phyloP scores from a whole-genome alignment of 495 filamentous ascomycete species.

The Aspergillus affinis region DNA sequence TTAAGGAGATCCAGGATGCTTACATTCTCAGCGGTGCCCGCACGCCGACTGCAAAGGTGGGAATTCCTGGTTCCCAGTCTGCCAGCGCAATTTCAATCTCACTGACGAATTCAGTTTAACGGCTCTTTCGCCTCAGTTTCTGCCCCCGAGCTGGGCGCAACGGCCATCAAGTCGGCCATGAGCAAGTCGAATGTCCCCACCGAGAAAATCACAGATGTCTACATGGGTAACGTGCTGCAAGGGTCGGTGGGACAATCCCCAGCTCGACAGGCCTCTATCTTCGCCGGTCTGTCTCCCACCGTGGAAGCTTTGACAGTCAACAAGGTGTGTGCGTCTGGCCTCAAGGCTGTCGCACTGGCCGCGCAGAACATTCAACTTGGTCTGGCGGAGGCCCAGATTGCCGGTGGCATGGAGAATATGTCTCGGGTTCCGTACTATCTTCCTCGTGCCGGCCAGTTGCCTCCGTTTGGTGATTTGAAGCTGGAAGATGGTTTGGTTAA shows the following conservation, averaged over 20 bases:
- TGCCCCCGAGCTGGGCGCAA: constrained; percentile 81
- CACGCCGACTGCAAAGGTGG: constrained; percentile 84
- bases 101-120: constrained; percentile 69
- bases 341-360: constrained; percentile 88
- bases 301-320: constrained; percentile 91
- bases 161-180: constrained; percentile 86
- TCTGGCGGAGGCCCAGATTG: constrained; percentile 78
- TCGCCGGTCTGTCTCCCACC: constrained; percentile 74
- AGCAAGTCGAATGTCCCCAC: constrained; percentile 76
- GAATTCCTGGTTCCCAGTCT: constrained; percentile 4
- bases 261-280: constrained; percentile 85
- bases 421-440: constrained; percentile 89
- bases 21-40: constrained; percentile 88
- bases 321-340: constrained; percentile 93
- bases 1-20: constrained; percentile 75
- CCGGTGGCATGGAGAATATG: constrained; percentile 99
- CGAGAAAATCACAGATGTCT: constrained; percentile 80
- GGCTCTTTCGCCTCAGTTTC: constrained; percentile 78
- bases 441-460: constrained; percentile 69
- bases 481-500: constrained; percentile 91
- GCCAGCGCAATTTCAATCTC: neutral
- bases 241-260: constrained; percentile 83
- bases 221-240: constrained; percentile 97
- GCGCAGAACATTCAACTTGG: constrained; percentile 94
- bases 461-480: constrained; percentile 80